These are phyloP conservation scores for Urostyla sp. DNA, from an alignment of 73 alveolate genomes.

Conservation along the genomic window DNA sequence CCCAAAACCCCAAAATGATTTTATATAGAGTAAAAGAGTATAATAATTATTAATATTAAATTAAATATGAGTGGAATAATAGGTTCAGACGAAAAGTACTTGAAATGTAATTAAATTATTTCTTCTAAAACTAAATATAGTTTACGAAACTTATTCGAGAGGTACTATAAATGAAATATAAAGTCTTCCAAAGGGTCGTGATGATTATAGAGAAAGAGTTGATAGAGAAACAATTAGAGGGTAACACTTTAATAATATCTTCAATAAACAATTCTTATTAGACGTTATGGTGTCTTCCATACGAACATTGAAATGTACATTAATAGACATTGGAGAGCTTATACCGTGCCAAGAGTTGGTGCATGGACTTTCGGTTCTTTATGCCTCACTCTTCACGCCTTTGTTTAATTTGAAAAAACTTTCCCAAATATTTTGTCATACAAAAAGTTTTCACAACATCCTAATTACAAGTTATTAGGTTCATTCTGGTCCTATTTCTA, in stretches of 20 bases:
- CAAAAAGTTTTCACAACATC: conserved; percentile 46
- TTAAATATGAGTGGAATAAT: not conserved
- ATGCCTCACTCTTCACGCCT: conserved; percentile 55
- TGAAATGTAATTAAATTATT: conserved; percentile 12
- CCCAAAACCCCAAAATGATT: too few species aligned
- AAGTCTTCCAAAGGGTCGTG: conserved; percentile 56
- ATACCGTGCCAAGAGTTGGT: conserved; percentile 61
- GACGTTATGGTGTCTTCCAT: conserved; percentile 74
- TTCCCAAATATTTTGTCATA: conserved; percentile 60
- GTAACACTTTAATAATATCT: not conserved
- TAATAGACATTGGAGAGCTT: conserved; percentile 72
- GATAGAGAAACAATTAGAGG: conserved; percentile 72
- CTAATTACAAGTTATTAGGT: conserved; percentile 65
- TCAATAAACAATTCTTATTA: not conserved
- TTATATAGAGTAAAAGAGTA: too few species aligned
- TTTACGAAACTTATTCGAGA: conserved; percentile 67
- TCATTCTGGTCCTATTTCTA: conserved; percentile 49
- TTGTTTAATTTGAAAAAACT: conserved; percentile 52
- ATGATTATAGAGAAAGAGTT: conserved; percentile 61
- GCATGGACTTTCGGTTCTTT: conserved; percentile 32
- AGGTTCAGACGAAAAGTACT: conserved; percentile 63
- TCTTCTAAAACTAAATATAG: not conserved
- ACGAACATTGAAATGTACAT: conserved; percentile 51
- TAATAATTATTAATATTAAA: not conserved
- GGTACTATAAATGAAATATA: conserved; percentile 49